Evolutionary conservation across 257 asterid species (phyloP).

Genomic region (Thymus quinquecostatus): DNA sequence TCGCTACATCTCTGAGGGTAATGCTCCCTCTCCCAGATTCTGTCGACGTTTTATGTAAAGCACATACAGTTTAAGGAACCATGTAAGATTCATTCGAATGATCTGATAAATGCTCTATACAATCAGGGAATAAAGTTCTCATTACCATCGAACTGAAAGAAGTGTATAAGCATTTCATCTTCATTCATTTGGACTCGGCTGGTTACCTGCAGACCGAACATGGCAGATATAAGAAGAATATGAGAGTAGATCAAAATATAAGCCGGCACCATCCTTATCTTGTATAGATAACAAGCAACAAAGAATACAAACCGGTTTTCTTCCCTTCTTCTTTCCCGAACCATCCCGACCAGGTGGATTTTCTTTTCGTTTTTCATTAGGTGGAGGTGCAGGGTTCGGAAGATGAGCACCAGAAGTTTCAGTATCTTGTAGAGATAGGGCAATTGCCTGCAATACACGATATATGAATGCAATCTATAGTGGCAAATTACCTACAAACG

Average conservation of each 20-base stretch:
- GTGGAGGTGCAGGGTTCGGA: slow-evolving; percentile 28
- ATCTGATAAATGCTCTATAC: neutral
- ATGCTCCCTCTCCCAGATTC: slow-evolving; percentile 78
- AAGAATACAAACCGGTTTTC: too few species aligned
- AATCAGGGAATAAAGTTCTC: slow-evolving; percentile 17
- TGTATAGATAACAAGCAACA: too few species aligned
- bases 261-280: too few species aligned
- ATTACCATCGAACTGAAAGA: slow-evolving; percentile 94
- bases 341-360: slow-evolving; percentile 41
- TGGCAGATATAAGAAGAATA: slow-evolving; percentile 14
- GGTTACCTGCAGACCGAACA: slow-evolving; percentile 47
- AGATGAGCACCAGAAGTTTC: too few species aligned
- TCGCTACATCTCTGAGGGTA: slow-evolving; percentile 59
- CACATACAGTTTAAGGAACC: slow-evolving; percentile 20
- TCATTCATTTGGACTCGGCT: slow-evolving; percentile 86
- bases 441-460: slow-evolving; percentile 69
- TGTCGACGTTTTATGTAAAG: slow-evolving; percentile 34
- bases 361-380: slow-evolving; percentile 35
- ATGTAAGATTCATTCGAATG: neutral
- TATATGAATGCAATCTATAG: neutral
- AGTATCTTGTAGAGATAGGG: too few species aligned
- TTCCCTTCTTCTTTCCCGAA: too few species aligned
- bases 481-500: slow-evolving; percentile 10
- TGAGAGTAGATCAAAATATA: too few species aligned
- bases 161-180: slow-evolving; percentile 84